Base-by-base conservation (phyloP, 164 flowering plant species). In the Dillenia suffruticosa region DNA sequence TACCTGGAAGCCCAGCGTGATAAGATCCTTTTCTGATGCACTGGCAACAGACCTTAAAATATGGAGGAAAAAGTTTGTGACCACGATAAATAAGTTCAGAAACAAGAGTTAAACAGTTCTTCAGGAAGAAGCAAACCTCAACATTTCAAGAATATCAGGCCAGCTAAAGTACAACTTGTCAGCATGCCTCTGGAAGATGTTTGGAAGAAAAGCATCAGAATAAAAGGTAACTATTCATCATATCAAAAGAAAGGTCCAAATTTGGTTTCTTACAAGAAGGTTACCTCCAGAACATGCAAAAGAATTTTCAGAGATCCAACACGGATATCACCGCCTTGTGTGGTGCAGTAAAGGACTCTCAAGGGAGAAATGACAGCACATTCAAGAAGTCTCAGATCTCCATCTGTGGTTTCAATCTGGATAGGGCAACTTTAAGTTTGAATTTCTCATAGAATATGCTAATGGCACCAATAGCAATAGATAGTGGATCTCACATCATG, bases 221-320 rank as follows among this genome's bases (percentile, higher is more conserved):
- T 54, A 49, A 26, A 48, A 48, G 9, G 62, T 9, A 9, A 49
- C 56, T 9, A 24, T 19, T 32, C 10, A 63, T 19, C n/a, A 55
- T 15, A 49, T 58, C 12, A 9, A 49, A 47, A 63, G 46, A 9
- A 46, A 12, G 32, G 12, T 19, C 43, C 10, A 62, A n/a, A 13
- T 51, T n/a, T 12, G 53, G 58, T 26, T 17, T 54, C 51, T 57
- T n/a, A 32, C 54, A 19, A 50, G n/a, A 19, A 48, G 60, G 16
- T 65, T 79, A 91, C 99, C 96, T 92, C 99, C 56, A 95, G 72
- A 70, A 89, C 89, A 85, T 95, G 97, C 64, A 95, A 84, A 77
- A 95, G 87, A 77, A 91, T 92, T 73, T 87, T 95, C 68, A 91
- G 77, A 54, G 99, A 80, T 61, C 92, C 93, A 64, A 79, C 77